phyloP scores from a whole-genome alignment of 2,329 filamentous ascomycete genomes.

The Penicillium glabrum region DNA sequence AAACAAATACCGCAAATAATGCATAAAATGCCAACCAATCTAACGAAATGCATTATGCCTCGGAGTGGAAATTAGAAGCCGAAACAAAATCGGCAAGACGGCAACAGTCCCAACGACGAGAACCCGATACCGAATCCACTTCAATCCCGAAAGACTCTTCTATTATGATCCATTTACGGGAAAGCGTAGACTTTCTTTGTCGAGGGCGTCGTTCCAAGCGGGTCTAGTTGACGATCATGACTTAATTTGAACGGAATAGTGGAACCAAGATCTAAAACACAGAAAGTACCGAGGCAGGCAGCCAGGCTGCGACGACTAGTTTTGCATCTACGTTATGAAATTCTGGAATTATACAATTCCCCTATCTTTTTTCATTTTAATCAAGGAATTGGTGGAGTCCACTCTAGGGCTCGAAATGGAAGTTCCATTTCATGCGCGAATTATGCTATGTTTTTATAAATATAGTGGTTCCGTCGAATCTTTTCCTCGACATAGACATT shows the following conservation, averaged over 20 bases:
- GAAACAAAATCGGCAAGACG: background rate
- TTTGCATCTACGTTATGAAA: background rate
- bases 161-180: background rate
- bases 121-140: conserved; percentile 9
- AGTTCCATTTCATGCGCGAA: background rate
- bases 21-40: background rate
- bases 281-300: background rate
- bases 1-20: background rate
- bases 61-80: background rate
- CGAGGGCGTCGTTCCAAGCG: background rate
- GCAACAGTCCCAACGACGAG: background rate
- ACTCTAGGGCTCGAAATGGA: background rate
- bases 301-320: background rate
- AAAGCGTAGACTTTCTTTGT: background rate
- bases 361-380: background rate
- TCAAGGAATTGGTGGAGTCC: background rate
- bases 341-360: background rate
- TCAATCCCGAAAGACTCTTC: conserved; percentile 2
- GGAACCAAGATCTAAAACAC: background rate
- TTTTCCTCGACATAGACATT: background rate
- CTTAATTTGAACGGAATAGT: background rate
- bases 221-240: background rate
- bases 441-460: conserved; percentile 11
- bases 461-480: background rate
- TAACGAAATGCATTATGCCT: background rate